Evolutionary conservation across 225 moss, liverwort and hornwort species (phyloP).

Genomic region (Neckera pumila): DNA sequence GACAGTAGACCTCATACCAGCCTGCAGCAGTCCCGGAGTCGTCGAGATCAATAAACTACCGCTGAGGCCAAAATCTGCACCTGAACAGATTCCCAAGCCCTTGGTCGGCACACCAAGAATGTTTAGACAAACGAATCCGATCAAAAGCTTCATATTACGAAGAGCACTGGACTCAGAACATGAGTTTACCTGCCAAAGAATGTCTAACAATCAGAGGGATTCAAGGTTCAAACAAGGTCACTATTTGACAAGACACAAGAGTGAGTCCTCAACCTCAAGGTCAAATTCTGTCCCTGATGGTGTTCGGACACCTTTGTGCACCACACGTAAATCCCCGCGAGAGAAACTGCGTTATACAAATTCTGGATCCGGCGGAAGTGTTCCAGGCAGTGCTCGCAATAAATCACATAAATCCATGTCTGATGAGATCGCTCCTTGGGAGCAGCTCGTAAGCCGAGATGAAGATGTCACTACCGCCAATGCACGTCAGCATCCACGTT

Average conservation of each 20-base stretch:
- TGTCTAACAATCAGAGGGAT: background rate
- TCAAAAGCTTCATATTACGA: background rate
- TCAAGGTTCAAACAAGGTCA: background rate
- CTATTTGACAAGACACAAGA: background rate
- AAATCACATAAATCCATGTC: background rate
- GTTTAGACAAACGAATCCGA: background rate
- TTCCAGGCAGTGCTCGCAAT: background rate
- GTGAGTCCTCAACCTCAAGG: background rate
- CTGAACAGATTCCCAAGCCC: background rate
- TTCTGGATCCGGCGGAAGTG: background rate
- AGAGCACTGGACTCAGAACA: background rate
- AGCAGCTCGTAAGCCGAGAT: conserved; percentile 2
- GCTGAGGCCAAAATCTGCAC: conserved; percentile 10
- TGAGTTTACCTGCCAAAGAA: background rate
- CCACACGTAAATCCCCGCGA: background rate
- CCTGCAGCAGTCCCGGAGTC: background rate
- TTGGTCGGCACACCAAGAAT: background rate
- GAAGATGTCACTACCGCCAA: background rate
- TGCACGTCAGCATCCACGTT: background rate
- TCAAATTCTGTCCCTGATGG: background rate
- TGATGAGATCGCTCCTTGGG: conserved; percentile 30
- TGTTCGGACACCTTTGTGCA: background rate
- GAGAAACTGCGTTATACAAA: background rate
- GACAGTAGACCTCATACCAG: background rate
- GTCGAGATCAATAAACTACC: conserved; percentile 11